Evolutionary conservation across 805 yeast species (phyloP).

Genomic region (Kurtzmaniella cleridarum): DNA sequence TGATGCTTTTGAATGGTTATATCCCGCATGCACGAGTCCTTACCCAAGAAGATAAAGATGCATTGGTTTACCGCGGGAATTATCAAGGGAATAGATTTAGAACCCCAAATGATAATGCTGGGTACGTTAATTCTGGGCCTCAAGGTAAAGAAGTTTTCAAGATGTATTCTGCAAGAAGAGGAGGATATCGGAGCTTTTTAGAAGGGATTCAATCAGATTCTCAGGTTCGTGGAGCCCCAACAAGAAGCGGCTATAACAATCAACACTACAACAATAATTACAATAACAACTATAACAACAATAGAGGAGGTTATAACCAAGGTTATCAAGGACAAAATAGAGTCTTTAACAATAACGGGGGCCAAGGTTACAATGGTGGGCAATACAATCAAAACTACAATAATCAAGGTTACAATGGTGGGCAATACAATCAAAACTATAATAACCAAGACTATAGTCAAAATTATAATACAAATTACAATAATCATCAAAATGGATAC

Average conservation of each 20-base stretch:
- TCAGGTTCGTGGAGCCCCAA: slow-evolving; percentile 5
- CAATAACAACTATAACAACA: slow-evolving; percentile 9
- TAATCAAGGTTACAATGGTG: slow-evolving; percentile 5
- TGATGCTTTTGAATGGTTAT: slow-evolving; percentile 79
- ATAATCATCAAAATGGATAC: slow-evolving; percentile 4
- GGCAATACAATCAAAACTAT: slow-evolving; percentile 5
- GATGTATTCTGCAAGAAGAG: slow-evolving; percentile 29
- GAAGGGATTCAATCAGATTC: slow-evolving; percentile 10
- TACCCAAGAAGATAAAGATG: slow-evolving; percentile 63
- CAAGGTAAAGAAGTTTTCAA: slow-evolving; percentile 27
- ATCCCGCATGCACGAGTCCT: slow-evolving; percentile 58
- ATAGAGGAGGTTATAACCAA: slow-evolving; percentile 15
- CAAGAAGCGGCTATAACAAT: slow-evolving; percentile 8
- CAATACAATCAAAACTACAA: slow-evolving; percentile 5
- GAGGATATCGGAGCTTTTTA: slow-evolving; percentile 32
- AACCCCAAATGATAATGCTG: slow-evolving; percentile 24
- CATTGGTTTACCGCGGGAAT: slow-evolving; percentile 38
- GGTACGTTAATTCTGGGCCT: slow-evolving; percentile 38
- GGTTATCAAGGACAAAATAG: slow-evolving; percentile 7
- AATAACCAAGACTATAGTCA: not conserved
- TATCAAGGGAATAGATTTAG: slow-evolving; percentile 30
- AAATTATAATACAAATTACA: no score
- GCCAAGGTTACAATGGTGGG: slow-evolving; percentile 6
- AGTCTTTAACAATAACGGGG: slow-evolving; percentile 5
- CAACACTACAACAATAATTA: slow-evolving; percentile 10